Conservation (phyloP, 1,284 basidiomycete species). For the Pseudozyma sp. region DNA sequence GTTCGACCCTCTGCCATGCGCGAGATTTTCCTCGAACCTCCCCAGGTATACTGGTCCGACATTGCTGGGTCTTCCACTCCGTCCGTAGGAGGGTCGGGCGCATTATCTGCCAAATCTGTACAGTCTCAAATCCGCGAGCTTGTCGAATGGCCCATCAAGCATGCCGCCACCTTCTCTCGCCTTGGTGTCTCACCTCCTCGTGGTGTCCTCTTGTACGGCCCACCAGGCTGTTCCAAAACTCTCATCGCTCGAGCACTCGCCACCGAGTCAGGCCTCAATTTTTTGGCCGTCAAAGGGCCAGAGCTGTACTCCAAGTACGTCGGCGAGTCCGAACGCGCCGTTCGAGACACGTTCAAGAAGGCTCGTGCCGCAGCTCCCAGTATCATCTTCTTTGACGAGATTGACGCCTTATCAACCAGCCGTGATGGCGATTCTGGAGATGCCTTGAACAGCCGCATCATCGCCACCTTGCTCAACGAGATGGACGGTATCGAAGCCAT, state of each 20-base stretch:
- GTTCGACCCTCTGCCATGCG: conserved; percentile 94
- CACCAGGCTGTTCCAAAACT: conserved; percentile 97
- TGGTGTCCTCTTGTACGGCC: conserved; percentile 93
- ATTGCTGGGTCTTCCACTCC: conserved; percentile 71
- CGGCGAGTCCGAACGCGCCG: conserved; percentile 93
- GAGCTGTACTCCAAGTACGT: conserved; percentile 98
- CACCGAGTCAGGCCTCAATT: conserved; percentile 94
- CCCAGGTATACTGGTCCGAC: conserved; percentile 84
- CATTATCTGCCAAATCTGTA: conserved; percentile 49
- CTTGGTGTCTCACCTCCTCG: conserved; percentile 89
- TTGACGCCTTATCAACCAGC: conserved; percentile 89
- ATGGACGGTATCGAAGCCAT: conserved; percentile 98
- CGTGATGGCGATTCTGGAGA: conserved; percentile 75
- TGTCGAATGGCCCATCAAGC: conserved; percentile 88
- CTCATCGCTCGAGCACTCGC: conserved; percentile 93
- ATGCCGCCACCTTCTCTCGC: conserved; percentile 85
- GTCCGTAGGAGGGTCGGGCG: conserved; percentile 27
- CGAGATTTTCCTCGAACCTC: conserved; percentile 88
- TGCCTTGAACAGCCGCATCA: conserved; percentile 83
- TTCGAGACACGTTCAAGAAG: conserved; percentile 94
- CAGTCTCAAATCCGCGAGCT: conserved; percentile 60
- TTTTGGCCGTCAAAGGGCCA: conserved; percentile 96
- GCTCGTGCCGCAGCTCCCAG: conserved; percentile 92
- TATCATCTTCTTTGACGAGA: conserved; percentile 97
- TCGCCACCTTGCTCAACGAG: conserved; percentile 90